Conservation (phyloP, 176 grass and related monocot species). For the Pontederia paniculata region DNA sequence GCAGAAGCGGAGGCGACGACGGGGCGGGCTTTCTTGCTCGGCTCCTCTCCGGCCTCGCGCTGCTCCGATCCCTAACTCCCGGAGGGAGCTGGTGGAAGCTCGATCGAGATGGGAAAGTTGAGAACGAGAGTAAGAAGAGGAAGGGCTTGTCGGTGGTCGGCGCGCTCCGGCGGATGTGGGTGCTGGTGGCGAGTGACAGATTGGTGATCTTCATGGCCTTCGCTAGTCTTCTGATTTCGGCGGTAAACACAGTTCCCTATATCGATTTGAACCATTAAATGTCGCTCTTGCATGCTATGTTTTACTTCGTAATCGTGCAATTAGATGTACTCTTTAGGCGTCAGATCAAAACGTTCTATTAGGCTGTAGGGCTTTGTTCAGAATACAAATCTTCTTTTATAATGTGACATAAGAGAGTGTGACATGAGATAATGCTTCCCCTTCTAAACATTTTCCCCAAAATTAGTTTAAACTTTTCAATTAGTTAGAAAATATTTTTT, state of each 20-base stretch:
- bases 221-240: constrained; percentile 54
- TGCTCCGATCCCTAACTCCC: constrained; percentile 28
- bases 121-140: constrained; percentile 22
- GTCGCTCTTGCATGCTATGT: background rate
- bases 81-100: constrained; percentile 91
- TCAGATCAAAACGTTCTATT: too few relatives aligned
- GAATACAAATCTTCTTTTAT: too few relatives aligned
- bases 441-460: too few relatives aligned
- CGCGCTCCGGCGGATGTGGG: constrained; percentile 75
- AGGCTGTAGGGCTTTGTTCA: too few relatives aligned
- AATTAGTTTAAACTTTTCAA: too few relatives aligned
- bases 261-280: constrained; percentile 1
- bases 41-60: constrained; percentile 22
- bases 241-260: constrained; percentile 40
- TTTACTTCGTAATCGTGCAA: too few relatives aligned
- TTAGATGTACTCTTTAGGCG: too few relatives aligned
- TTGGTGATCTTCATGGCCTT: constrained; percentile 70
- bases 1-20: constrained; percentile 14
- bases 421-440: too few relatives aligned
- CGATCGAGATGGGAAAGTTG: constrained; percentile 38
- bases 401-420: too few relatives aligned
- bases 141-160: constrained; percentile 44
- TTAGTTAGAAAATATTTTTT: too few relatives aligned
- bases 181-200: constrained; percentile 51
- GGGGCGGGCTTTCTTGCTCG: constrained; percentile 32